Conservation (phyloP, 176 grass and related monocot species). For the Coix lacrymajobi region DNA sequence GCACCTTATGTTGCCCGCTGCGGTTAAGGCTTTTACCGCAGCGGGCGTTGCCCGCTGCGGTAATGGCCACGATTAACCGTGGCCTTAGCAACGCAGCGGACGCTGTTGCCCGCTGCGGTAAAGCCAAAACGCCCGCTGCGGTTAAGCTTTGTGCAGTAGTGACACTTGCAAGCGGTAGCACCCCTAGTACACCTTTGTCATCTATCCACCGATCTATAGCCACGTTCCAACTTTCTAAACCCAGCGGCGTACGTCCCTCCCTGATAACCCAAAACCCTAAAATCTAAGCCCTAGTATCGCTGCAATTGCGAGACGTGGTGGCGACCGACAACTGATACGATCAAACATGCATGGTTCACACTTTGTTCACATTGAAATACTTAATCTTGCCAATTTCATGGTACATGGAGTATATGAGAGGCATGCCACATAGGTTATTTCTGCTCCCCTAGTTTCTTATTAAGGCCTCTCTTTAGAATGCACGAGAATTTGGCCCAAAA, state of each 20-base stretch:
- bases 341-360: background rate
- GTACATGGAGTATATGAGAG: background rate
- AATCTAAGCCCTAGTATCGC: background rate
- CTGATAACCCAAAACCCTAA: background rate
- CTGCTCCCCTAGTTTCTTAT: background rate
- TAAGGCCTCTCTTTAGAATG: background rate
- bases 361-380: background rate
- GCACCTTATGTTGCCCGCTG: too few relatives aligned
- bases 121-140: too few relatives aligned
- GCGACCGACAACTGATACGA: background rate
- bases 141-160: too few relatives aligned
- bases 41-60: too few relatives aligned
- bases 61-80: too few relatives aligned
- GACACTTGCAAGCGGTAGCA: too few relatives aligned
- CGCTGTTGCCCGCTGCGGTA: too few relatives aligned
- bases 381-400: background rate
- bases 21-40: too few relatives aligned
- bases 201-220: too few relatives aligned
- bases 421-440: background rate
- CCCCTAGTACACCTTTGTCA: too few relatives aligned
- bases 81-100: too few relatives aligned
- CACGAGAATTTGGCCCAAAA: background rate
- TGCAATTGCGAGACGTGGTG: background rate
- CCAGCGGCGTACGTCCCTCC: fast-evolving
- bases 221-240: too few relatives aligned